Percentiles rank a stretch among this genome's conserved stretches.
These are phyloP conservation scores for Tricholoma bakamatsutake DNA, from an alignment of 768 basidiomycete genomes.

Conservation along the genomic window DNA sequence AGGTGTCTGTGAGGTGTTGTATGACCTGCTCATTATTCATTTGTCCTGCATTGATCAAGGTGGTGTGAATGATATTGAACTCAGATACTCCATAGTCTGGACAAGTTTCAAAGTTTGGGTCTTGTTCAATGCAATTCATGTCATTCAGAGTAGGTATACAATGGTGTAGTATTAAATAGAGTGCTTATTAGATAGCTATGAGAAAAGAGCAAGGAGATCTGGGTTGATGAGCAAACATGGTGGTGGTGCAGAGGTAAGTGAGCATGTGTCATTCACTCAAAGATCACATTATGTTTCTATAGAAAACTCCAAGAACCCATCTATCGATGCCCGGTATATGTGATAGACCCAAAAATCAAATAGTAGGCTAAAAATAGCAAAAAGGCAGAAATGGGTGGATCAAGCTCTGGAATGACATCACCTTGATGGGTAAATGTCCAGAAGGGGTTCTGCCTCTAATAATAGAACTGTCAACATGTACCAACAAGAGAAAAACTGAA, in stretches of 20 bases:
- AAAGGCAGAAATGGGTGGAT: too few species aligned
- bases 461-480: too few species aligned
- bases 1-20: background rate
- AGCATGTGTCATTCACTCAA: background rate
- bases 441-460: too few species aligned
- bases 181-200: background rate
- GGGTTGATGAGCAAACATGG: background rate
- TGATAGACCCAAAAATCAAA: too few species aligned
- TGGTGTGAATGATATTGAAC: background rate
- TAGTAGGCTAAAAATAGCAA: too few species aligned
- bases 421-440: too few species aligned
- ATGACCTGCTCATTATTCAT: background rate
- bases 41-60: background rate
- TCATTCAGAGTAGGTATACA: background rate
- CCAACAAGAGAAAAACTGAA: too few species aligned
- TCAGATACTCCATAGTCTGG: background rate
- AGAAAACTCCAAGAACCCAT: too few species aligned
- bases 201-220: background rate
- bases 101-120: background rate
- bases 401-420: too few species aligned
- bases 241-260: background rate
- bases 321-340: too few species aligned
- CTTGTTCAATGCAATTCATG: background rate
- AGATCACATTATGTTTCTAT: background rate
- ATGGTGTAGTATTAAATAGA: too few species aligned